Evolutionary conservation across 768 basidiomycete species (phyloP), one percentile per base, ranked within the genome.

Genomic region (Fistulinella prunicolor): DNA sequence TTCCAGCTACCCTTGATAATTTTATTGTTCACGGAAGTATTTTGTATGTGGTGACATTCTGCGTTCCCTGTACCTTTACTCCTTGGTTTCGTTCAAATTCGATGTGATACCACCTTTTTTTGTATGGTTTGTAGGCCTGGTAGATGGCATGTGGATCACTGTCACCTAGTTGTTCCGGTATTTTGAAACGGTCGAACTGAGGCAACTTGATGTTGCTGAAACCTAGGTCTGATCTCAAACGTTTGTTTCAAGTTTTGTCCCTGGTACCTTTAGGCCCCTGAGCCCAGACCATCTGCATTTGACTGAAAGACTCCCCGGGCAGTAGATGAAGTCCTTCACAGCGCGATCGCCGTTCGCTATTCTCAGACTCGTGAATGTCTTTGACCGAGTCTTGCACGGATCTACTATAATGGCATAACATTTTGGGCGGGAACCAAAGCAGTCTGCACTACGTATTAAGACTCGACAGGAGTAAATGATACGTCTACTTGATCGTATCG

Each of bases 41-140:
- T 35, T 2, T 56, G 46, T 46, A 20, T 14, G 12, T 8, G 46
- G 42, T 43, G 38, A 44, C 42, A 40, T 47, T 37, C 45, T 43
- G 47, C 45, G 30, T 48, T 40, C 23, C 38, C 19, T 62, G 54
- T 51, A 60, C 44, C 50, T 44, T 43, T 21, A 48, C 28, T 36
- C 30, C 20, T 26, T 28, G 29, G 30, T 42, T 34, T 26, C 38
- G 20, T 44, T 47, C 9, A 36, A 19, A 36, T 44, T 44, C 20
- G 43, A 38, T 38, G 9, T 36, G 34, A 13, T 41, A 47, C 10
- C 17, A 26, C 17, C 20, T 26, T 34, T 30, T 45, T 35, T 20
- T 26, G n/a, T 29, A 4, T n/a, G 16, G 8, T 3, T 37, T 54
- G 51, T 51, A 49, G 44, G 26, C 24, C 9, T 38, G 37, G 20